Percentiles rank a stretch among this genome's conserved stretches.
These are phyloP conservation scores for Gillenia trifoliata DNA, from an alignment of 306 rosid genomes.

Conservation along the genomic window DNA sequence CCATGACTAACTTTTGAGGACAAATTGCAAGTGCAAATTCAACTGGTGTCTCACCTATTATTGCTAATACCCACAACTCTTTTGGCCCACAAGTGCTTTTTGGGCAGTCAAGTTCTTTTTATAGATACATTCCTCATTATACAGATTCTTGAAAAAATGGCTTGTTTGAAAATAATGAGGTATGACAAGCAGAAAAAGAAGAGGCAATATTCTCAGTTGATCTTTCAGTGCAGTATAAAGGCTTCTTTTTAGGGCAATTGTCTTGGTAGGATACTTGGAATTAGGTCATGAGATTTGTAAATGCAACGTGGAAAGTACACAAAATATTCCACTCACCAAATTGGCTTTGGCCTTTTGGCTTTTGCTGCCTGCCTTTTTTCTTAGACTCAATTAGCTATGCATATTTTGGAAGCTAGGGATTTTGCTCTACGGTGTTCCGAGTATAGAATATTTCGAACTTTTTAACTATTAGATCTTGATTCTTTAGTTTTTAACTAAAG, in stretches of 20 bases:
- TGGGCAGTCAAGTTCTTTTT: conserved; percentile 1
- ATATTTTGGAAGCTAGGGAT: neutral
- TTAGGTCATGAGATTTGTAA: conserved; percentile 1
- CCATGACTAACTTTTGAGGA: neutral
- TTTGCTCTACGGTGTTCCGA: no score
- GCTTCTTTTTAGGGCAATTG: neutral
- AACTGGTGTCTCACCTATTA: neutral
- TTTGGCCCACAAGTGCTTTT: conserved; percentile 8
- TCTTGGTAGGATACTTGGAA: conserved; percentile 17
- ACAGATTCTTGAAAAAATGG: conserved; percentile 6
- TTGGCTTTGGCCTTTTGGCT: neutral
- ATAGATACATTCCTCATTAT: conserved; percentile 14
- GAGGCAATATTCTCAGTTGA: neutral
- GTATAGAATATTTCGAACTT: no score
- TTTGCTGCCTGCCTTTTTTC: conserved; percentile 1
- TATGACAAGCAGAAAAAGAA: conserved; percentile 5
- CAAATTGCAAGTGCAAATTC: neutral
- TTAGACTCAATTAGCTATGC: neutral
- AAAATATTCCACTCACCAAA: conserved; percentile 19
- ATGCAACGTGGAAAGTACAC: conserved; percentile 9
- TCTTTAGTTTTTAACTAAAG: no score
- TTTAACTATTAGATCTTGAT: no score
- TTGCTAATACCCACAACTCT: neutral
- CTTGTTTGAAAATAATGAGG: neutral
- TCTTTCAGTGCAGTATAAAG: neutral